Evolutionary conservation across 2,329 filamentous ascomycete species (phyloP), one percentile per base, ranked within the genome.

Genomic region (Calonectria montana): DNA sequence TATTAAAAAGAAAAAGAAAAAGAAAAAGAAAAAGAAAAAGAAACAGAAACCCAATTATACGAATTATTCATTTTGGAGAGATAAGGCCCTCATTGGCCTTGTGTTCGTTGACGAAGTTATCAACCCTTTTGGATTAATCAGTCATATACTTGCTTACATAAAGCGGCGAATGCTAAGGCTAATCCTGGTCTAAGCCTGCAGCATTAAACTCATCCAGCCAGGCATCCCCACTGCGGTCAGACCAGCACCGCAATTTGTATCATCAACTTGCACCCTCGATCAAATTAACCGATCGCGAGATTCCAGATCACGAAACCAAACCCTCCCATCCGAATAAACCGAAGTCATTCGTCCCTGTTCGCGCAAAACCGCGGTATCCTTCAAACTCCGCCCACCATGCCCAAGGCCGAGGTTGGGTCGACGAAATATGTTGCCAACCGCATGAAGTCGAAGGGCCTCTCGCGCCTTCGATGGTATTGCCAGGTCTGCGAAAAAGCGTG

Each of bases 341-440:
- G 3, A 8, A 25, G 16, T 18, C 35, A 6, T 25, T 16, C 16
- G 15, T 7, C 9, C 21, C 21, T 4, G 57, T 45, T 15, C 62
- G 9, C 27, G 31, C 61, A 7, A 7, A 16, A 39, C 5, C n/a
- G 12, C 18, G 37, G 18, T 25, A n/a, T 39, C 25, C 59, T 37
- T 55, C 15, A 29, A 35, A 21, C 12, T 59, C 72, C 78, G 78
- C 80, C 65, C 86, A 93, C 82, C 65, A 98, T 98, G 96, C 93
- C 93, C 65, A 94, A 94, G 87, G 97, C 97, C 79, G 97, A 98
- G 87, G 92, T 94, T 66, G 97, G 97, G 74, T 94, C 93, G 69
- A 95, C 93, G n/a, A 98, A 98, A 86, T 91, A 94, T 82, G 89
- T 98, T 72, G 91, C 90, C 84, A 98, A 98, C 86, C 93, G 95